Conservation (phyloP, 2,329 filamentous ascomycete genomes). For the Pleoardoris graminearum region DNA sequence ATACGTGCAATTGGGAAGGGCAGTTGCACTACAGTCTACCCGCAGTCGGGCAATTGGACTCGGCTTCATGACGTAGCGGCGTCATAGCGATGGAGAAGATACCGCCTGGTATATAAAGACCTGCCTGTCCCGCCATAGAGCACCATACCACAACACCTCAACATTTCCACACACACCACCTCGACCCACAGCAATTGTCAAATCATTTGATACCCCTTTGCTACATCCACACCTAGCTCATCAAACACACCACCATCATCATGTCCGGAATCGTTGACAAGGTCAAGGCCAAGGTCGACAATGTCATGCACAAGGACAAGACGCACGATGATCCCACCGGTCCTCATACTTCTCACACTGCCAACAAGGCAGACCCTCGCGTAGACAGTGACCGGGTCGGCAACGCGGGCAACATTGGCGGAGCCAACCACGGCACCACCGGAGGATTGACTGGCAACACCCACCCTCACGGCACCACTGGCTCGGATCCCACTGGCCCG, state of each 20-base stretch:
- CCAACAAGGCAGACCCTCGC: conserved; percentile 38
- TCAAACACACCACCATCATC: conserved; percentile 15
- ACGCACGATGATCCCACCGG: conserved; percentile 17
- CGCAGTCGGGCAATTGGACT: neutral
- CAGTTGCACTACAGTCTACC: conserved; percentile 13
- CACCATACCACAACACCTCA: conserved; percentile 16
- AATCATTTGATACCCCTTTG: conserved; percentile 6
- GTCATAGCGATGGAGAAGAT: neutral
- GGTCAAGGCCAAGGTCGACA: conserved; percentile 46
- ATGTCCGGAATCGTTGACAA: conserved; percentile 41
- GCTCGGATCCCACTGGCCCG: conserved; percentile 34
- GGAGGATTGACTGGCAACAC: neutral
- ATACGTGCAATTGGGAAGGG: conserved; percentile 1
- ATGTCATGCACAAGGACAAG: conserved; percentile 43
- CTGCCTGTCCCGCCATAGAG: conserved; percentile 1
- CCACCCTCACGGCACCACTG: conserved; percentile 8
- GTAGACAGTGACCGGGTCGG: conserved; percentile 31
- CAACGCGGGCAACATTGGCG: conserved; percentile 5
- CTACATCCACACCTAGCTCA: neutral
- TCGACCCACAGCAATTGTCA: conserved; percentile 2
- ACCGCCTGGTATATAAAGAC: conserved; percentile 9
- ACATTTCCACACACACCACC: conserved; percentile 11
- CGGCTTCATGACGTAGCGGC: conserved; percentile 11
- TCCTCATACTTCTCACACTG: conserved; percentile 17
- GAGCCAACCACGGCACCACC: neutral